phyloP scores from a whole-genome alignment of 306 rosid species.

The Quercus dentata region DNA sequence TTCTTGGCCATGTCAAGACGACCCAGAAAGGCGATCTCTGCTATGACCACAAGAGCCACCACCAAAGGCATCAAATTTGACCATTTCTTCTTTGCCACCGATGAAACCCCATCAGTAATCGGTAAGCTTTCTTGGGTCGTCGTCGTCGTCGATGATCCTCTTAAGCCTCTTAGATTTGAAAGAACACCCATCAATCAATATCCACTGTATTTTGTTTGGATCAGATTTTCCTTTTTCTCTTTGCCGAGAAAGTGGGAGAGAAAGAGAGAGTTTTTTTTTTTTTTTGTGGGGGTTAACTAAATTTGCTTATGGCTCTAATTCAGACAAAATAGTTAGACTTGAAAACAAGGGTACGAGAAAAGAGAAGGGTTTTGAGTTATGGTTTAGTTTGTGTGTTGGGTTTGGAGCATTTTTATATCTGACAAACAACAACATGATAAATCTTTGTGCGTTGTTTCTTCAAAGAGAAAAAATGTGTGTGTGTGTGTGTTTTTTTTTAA shows the following conservation, averaged over 20 bases:
- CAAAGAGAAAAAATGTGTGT: not conserved
- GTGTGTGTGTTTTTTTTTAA: too few species aligned
- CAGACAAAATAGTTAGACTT: not conserved
- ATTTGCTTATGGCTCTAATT: too few species aligned
- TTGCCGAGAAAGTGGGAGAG: conserved; percentile 19
- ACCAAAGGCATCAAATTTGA: conserved; percentile 57
- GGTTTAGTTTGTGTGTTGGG: not conserved
- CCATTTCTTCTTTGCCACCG: conserved; percentile 59
- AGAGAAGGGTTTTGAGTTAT: not conserved
- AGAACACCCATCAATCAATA: conserved; percentile 49
- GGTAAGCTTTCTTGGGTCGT: conserved; percentile 47
- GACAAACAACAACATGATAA: too few species aligned
- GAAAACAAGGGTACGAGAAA: too few species aligned
- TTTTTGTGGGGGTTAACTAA: too few species aligned
- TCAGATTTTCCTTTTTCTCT: conserved; percentile 4
- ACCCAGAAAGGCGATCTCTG: conserved; percentile 82
- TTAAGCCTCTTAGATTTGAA: conserved; percentile 54
- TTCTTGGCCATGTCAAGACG: conserved; percentile 78
- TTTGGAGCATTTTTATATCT: not conserved
- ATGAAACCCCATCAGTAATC: conserved; percentile 22
- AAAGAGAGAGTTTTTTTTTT: not conserved
- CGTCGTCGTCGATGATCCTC: conserved; percentile 50
- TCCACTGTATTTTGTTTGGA: not conserved
- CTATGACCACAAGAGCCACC: conserved; percentile 67
- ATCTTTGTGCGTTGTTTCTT: too few species aligned